Evolutionary conservation across 78 protist species (phyloP), one percentile per base, ranked within the genome.

Genomic region (Tieghemostelium lacteum): DNA sequence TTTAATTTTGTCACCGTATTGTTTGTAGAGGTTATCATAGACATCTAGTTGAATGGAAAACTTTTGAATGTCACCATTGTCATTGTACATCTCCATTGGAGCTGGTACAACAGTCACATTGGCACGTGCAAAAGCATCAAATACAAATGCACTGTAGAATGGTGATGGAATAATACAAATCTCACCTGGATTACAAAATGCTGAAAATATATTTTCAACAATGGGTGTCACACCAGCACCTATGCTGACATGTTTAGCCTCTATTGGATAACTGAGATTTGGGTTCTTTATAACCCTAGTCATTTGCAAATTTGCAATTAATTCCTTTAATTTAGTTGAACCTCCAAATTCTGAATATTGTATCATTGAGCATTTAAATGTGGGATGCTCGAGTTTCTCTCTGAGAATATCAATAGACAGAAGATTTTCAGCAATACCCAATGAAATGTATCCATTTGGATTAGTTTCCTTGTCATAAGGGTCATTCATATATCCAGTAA

Each of bases 381-480:
- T 71, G 45, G 77, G 62, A n/a, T 83, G 72, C n/a, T 62, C 55
- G 4, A 83, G 65, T 31, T 83, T 83, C 10, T 62, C 57, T 42
- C 36, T 66, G 24, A 83, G 52, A 20, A 83, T 5, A 33, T 83
- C 78, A 39, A 28, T 69, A 39, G 45, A 42, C 20, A 83, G 39
- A 28, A 26, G 37, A 58, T 83, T 83, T 57, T 83, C 91, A n/a
- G 91, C 91, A n/a, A 83, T 83, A 7, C 66, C 65, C 14, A 69
- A 83, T 22, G 54, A 45, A 22, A 83, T 54, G 58, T 69, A 83
- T 2, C 91, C 91, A 24, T 83, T 42, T 36, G 78, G 77, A 69
- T 83, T 83, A 16, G 4, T 70, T 4, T 55, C 61, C 34, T 28
- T 2, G 22, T 60, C 31, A 24, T 67, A 78, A 14, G 34, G 16